phyloP scores from a whole-genome alignment of 495 filamentous ascomycete species.

The Trichoderma erinaceum region DNA sequence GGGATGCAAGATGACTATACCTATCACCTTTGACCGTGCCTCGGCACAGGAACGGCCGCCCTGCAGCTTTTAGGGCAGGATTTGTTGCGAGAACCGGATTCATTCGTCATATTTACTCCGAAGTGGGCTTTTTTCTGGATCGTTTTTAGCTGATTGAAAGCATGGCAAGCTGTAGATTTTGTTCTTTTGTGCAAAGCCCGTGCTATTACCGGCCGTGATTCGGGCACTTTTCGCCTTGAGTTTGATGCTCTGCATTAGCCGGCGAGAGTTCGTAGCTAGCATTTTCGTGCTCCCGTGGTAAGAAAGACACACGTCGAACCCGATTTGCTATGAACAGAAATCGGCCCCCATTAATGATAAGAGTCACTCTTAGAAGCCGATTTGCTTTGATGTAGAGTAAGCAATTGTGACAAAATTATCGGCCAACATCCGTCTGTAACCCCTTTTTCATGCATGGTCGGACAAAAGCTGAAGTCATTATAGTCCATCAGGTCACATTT shows the following conservation, averaged over 20 bases:
- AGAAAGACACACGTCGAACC: not conserved
- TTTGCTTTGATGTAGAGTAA: not conserved
- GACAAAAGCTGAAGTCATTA: not conserved
- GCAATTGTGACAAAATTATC: not conserved
- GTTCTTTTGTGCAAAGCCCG: not conserved
- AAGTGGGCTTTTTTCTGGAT: not conserved
- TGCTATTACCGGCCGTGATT: not conserved
- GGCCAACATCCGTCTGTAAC: not conserved
- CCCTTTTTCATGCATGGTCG: not conserved
- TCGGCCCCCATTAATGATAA: not conserved
- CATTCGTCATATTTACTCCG: not conserved
- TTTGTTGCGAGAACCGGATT: constrained; percentile 1
- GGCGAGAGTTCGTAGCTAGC: too few species aligned
- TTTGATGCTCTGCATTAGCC: not conserved
- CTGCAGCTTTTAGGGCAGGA: not conserved
- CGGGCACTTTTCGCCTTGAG: not conserved
- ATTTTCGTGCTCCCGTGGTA: not conserved
- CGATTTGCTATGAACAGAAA: not conserved
- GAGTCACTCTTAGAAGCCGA: not conserved
- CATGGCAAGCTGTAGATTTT: not conserved
- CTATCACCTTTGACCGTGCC: too few species aligned
- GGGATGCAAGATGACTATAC: not conserved
- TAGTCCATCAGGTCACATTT: not conserved
- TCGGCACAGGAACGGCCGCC: not conserved
- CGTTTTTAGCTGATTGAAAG: not conserved